These are phyloP conservation scores for Arabidopsis arenosa DNA, from an alignment of 345 rosid genomes.

Conservation along the genomic window DNA sequence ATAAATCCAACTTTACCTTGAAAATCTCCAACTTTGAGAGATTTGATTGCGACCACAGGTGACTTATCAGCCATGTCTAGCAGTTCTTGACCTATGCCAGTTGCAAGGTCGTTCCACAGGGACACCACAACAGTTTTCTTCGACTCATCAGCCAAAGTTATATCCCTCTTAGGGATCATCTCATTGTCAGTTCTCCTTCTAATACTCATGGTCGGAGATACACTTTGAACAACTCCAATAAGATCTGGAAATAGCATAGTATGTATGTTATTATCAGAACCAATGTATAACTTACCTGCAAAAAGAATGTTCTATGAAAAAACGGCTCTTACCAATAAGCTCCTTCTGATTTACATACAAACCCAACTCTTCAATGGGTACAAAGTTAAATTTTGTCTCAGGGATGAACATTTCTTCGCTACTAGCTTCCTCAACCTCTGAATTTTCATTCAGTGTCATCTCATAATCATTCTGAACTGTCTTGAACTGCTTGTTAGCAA, in stretches of 20 bases:
- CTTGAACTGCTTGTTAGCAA: constrained; percentile 91
- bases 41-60: constrained; percentile 81
- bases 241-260: constrained; percentile 57
- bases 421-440: constrained; percentile 83
- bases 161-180: constrained; percentile 79
- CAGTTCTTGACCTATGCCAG: constrained; percentile 73
- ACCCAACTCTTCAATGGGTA: constrained; percentile 84
- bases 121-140: constrained; percentile 87
- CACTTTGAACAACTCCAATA: constrained; percentile 89
- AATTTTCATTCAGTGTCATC: constrained; percentile 86
- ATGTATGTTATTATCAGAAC: neutral
- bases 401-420: constrained; percentile 72
- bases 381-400: constrained; percentile 80
- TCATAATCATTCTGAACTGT: constrained; percentile 93
- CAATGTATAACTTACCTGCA: neutral
- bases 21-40: constrained; percentile 88
- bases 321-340: constrained; percentile 65
- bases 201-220: constrained; percentile 75
- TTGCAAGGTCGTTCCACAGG: constrained; percentile 87
- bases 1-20: constrained; percentile 63
- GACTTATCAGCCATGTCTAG: constrained; percentile 68
- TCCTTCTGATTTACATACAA: constrained; percentile 69
- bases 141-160: constrained; percentile 82
- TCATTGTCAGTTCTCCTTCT: constrained; percentile 83
- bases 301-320: neutral